Conservation (phyloP, 1,284 basidiomycete genomes). For the Rhodofomes roseus region DNA sequence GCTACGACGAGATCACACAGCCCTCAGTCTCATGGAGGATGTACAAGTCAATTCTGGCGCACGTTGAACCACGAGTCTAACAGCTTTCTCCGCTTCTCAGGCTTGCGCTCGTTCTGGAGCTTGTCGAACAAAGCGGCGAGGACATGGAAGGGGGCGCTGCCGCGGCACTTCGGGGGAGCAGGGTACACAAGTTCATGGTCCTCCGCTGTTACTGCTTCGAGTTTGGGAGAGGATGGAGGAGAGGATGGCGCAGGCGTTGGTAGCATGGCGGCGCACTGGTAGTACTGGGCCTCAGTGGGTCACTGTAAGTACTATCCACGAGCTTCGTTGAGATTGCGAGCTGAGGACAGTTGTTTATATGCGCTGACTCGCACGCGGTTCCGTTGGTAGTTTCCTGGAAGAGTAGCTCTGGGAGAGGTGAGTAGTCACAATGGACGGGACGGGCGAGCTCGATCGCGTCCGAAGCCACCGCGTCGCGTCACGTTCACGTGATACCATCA, state of each 20-base stretch:
- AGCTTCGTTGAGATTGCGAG: too few relatives aligned
- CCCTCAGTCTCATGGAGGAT: neutral
- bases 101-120: conserved; percentile 64
- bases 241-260: conserved; percentile 50
- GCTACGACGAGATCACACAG: conserved; percentile 36
- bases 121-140: conserved; percentile 67
- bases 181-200: conserved; percentile 36
- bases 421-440: neutral
- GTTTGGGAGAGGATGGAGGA: conserved; percentile 13
- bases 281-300: too few relatives aligned
- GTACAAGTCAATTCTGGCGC: conserved; percentile 27
- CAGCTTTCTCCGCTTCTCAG: conserved; percentile 61
- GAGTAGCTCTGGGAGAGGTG: too few relatives aligned
- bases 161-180: conserved; percentile 56
- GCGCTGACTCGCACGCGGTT: too few relatives aligned
- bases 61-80: conserved; percentile 74
- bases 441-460: neutral
- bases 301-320: too few relatives aligned
- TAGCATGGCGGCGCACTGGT: conserved; percentile 29
- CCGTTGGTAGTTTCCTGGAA: too few relatives aligned
- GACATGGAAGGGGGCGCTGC: conserved; percentile 64
- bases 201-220: conserved; percentile 12
- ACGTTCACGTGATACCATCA: neutral
- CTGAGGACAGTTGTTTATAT: neutral
- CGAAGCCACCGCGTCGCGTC: conserved; percentile 1